A percentile compares a stretch with the other conserved stretches of the same genome.
Evolutionary conservation across 805 yeast species (phyloP).

Genomic region (Yamadazyma phyllophila): DNA sequence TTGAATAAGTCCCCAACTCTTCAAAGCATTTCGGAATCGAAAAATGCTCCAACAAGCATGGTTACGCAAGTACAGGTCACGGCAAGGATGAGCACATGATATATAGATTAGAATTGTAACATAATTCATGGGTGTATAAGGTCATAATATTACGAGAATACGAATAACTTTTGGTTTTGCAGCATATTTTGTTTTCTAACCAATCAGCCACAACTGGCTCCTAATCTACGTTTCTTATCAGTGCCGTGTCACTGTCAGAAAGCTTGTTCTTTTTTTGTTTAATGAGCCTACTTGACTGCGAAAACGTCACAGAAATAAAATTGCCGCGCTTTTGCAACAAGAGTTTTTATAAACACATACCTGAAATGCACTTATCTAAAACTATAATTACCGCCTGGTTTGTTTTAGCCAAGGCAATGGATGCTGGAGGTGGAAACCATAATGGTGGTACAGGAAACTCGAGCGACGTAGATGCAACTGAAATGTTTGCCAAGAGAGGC

Average conservation of each 20-base stretch:
- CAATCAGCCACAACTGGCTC: too few species aligned
- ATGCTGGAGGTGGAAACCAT: background rate
- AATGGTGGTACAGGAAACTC: background rate
- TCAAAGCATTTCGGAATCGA: slow-evolving; percentile 14
- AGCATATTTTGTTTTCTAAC: background rate
- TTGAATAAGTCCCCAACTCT: slow-evolving; percentile 34
- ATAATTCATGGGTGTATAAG: background rate
- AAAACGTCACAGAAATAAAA: background rate
- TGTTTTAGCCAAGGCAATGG: background rate
- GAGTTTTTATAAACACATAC: background rate
- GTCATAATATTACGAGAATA: background rate
- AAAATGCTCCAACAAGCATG: slow-evolving; percentile 31
- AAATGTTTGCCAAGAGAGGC: slow-evolving; percentile 19
- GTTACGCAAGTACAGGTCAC: slow-evolving; percentile 43
- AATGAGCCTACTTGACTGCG: background rate
- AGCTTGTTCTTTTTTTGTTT: too few species aligned
- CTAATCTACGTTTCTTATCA: too few species aligned
- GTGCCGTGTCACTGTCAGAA: too few species aligned
- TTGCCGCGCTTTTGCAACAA: background rate
- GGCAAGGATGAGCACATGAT: slow-evolving; percentile 35
- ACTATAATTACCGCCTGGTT: background rate
- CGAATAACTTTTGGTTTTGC: background rate
- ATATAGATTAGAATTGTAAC: slow-evolving; percentile 1
- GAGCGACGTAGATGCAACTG: background rate
- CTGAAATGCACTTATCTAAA: background rate